phyloP scores from a whole-genome alignment of 345 rosid genomes.

The Theobroma cacao region DNA sequence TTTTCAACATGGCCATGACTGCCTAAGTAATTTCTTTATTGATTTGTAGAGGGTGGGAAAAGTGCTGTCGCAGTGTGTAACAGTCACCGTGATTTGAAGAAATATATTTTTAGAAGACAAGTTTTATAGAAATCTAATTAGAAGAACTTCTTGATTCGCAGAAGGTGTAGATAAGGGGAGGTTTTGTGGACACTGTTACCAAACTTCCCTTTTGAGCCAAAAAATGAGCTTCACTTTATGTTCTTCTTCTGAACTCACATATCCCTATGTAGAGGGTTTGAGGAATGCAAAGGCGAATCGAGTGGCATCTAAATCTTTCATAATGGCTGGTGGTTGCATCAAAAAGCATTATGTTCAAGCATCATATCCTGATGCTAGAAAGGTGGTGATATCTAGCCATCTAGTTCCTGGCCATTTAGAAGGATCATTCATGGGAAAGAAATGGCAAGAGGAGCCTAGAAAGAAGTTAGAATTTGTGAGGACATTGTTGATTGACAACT shows the following conservation, averaged over 20 bases:
- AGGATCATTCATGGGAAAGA: conserved; percentile 45
- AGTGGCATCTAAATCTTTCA: conserved; percentile 27
- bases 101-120: not conserved
- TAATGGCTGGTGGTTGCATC: conserved; percentile 25
- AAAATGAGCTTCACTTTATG: conserved; percentile 37
- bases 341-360: conserved; percentile 24
- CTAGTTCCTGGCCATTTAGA: conserved; percentile 51
- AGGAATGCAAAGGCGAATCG: conserved; percentile 20
- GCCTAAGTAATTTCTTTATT: not conserved
- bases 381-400: conserved; percentile 34
- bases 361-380: conserved; percentile 25
- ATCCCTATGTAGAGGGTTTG: conserved; percentile 34
- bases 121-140: not conserved
- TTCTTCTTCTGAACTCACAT: conserved; percentile 38
- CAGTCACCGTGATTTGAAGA: not conserved
- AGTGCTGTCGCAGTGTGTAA: not conserved
- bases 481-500: conserved; percentile 88
- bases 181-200: not conserved
- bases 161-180: conserved; percentile 11
- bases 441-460: conserved; percentile 38
- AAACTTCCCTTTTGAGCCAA: not conserved
- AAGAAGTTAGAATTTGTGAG: conserved; percentile 60
- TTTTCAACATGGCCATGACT: not conserved
- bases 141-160: not conserved
- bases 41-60: not conserved